Conservation (phyloP, 2,329 filamentous ascomycete species). For the Epichloe sylvatica region DNA sequence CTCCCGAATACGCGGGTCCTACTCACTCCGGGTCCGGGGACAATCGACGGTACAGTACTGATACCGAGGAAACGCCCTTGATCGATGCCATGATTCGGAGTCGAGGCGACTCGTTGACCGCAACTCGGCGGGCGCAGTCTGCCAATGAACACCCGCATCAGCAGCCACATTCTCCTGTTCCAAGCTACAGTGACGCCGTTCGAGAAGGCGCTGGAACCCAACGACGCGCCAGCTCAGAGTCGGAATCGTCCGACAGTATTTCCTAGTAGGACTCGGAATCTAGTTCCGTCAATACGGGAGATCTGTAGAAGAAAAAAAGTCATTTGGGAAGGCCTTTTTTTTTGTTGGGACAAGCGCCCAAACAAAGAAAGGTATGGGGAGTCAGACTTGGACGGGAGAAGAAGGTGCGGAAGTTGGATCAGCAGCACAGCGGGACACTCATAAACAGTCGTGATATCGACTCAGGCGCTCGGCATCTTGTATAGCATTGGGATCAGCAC, state of each 20-base stretch:
- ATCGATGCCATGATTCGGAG: constrained; percentile 37
- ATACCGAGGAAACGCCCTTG: constrained; percentile 43
- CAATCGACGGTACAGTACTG: constrained; percentile 42
- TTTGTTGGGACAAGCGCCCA: not conserved
- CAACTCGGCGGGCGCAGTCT: constrained; percentile 12
- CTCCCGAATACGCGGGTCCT: constrained; percentile 59
- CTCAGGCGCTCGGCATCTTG: constrained; percentile 12
- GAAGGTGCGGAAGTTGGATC: not conserved
- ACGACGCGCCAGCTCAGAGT: constrained; percentile 12
- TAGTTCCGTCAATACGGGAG: too few species aligned
- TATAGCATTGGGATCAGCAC: constrained; percentile 12
- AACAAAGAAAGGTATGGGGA: not conserved
- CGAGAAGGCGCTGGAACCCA: constrained; percentile 29
- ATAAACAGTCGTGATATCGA: not conserved
- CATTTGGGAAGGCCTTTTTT: too few species aligned
- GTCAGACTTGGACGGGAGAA: not conserved
- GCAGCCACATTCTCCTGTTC: constrained; percentile 49
- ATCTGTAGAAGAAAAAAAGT: too few species aligned
- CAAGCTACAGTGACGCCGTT: constrained; percentile 68
- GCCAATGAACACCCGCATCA: constrained; percentile 2
- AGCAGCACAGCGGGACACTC: constrained; percentile 1
- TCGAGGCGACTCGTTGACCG: constrained; percentile 34
- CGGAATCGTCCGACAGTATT: not conserved
- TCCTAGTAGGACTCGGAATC: not conserved
- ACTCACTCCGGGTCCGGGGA: constrained; percentile 42